These are phyloP conservation scores for Acanthamoeba castellanii DNA, from an alignment of 208 protist species.

Conservation along the genomic window DNA sequence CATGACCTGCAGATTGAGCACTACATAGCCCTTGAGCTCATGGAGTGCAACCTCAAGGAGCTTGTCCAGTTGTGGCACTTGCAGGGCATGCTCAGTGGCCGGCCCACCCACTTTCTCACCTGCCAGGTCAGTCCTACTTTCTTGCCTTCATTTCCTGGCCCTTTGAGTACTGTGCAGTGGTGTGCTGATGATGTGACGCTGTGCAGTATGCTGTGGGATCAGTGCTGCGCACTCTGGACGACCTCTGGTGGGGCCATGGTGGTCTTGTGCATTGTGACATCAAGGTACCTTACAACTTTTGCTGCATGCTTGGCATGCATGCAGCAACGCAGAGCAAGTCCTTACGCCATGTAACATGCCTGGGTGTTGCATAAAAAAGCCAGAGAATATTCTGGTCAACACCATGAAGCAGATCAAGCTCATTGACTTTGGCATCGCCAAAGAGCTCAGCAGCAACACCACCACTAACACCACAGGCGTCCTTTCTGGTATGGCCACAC, in stretches of 20 bases:
- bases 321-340: too few relatives aligned
- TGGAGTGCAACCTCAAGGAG: slow-evolving; percentile 56
- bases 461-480: background rate
- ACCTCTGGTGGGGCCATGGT: background rate
- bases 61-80: slow-evolving; percentile 3
- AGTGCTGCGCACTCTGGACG: background rate
- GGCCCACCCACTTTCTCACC: background rate
- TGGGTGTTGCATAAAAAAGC: background rate
- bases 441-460: background rate
- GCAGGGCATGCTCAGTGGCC: background rate
- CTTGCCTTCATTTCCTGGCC: background rate
- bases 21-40: slow-evolving; percentile 50
- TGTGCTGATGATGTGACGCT: background rate
- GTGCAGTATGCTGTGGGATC: background rate
- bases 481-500: background rate
- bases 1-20: slow-evolving; percentile 1
- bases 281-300: background rate
- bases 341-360: too few relatives aligned
- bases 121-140: background rate
- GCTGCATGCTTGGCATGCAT: too few relatives aligned
- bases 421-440: slow-evolving; percentile 56
- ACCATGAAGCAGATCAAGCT: slow-evolving; percentile 29
- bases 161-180: background rate
- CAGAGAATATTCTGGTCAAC: slow-evolving; percentile 19
- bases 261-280: slow-evolving; percentile 1